Conservation (phyloP, 2,329 filamentous ascomycete genomes). For the Fusarium sp. region DNA sequence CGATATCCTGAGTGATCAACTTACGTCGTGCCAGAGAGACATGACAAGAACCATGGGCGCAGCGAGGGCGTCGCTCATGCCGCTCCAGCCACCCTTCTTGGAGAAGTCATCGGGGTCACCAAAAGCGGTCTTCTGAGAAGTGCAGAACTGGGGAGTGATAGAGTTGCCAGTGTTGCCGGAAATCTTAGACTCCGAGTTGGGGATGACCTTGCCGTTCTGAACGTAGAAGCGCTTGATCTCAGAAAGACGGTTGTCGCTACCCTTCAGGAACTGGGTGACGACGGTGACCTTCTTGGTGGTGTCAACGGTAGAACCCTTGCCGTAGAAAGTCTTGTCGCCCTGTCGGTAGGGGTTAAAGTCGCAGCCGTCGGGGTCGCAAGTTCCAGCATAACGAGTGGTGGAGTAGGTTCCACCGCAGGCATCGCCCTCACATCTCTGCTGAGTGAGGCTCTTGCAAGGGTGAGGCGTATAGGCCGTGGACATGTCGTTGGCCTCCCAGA, state of each 20-base stretch:
- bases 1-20: conserved; percentile 21
- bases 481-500: conserved; percentile 77
- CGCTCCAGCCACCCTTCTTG: conserved; percentile 69
- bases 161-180: conserved; percentile 59
- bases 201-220: conserved; percentile 73
- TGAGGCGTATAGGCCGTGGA: conserved; percentile 77
- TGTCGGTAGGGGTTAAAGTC: conserved; percentile 80
- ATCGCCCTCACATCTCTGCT: conserved; percentile 66
- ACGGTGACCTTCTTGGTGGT: conserved; percentile 74
- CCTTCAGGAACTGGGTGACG: conserved; percentile 74
- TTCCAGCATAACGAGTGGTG: conserved; percentile 70
- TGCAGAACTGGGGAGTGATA: conserved; percentile 73
- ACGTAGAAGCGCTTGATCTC: conserved; percentile 78
- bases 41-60: conserved; percentile 65
- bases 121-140: conserved; percentile 71
- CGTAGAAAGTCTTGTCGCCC: conserved; percentile 76
- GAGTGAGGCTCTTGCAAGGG: conserved; percentile 68
- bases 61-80: conserved; percentile 66
- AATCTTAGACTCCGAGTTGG: conserved; percentile 64
- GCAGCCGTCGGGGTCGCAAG: conserved; percentile 79
- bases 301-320: conserved; percentile 70
- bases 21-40: conserved; percentile 73
- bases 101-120: conserved; percentile 69
- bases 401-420: conserved; percentile 69
- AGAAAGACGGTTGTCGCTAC: conserved; percentile 66